Percentiles rank a stretch among this genome's conserved stretches.
These are phyloP conservation scores for Pezicula neosporulosa DNA, from an alignment of 2,329 filamentous ascomycete genomes.

Conservation along the genomic window DNA sequence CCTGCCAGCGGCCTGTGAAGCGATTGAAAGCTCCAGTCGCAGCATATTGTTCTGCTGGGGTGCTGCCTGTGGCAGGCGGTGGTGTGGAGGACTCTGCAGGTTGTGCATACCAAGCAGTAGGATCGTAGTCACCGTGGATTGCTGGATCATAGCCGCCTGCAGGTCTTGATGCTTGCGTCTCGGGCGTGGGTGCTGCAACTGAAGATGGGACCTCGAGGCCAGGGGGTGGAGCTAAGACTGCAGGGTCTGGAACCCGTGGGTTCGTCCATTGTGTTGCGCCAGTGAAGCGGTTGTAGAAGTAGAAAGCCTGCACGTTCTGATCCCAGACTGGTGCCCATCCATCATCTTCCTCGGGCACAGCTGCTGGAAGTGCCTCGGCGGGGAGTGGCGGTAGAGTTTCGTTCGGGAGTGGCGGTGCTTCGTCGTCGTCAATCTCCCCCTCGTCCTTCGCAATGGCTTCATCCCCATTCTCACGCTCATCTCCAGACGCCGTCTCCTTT, in stretches of 20 bases:
- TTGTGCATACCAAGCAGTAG: slow-evolving; percentile 89
- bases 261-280: slow-evolving; percentile 80
- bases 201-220: slow-evolving; percentile 27
- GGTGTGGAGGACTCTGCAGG: slow-evolving; percentile 37
- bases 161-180: slow-evolving; percentile 33
- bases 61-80: slow-evolving; percentile 27
- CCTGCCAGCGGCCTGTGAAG: slow-evolving; percentile 82
- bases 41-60: slow-evolving; percentile 53
- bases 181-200: slow-evolving; percentile 19
- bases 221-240: slow-evolving; percentile 16
- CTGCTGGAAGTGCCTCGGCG: slow-evolving; percentile 44
- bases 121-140: slow-evolving; percentile 95
- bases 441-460: slow-evolving; percentile 17
- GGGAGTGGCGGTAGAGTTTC: slow-evolving; percentile 35
- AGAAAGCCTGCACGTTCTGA: slow-evolving; percentile 62
- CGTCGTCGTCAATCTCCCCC: slow-evolving; percentile 29
- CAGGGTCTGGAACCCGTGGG: slow-evolving; percentile 61
- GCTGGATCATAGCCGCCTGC: slow-evolving; percentile 88
- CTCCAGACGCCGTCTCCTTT: neutral
- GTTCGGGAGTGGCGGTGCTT: slow-evolving; percentile 39
- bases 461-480: slow-evolving; percentile 3
- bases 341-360: slow-evolving; percentile 55
- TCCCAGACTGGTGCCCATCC: slow-evolving; percentile 87
- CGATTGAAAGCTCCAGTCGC: slow-evolving; percentile 82
- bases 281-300: slow-evolving; percentile 83